Evolutionary conservation across 306 rosid species (phyloP).

Genomic region (Medicago arabica): DNA sequence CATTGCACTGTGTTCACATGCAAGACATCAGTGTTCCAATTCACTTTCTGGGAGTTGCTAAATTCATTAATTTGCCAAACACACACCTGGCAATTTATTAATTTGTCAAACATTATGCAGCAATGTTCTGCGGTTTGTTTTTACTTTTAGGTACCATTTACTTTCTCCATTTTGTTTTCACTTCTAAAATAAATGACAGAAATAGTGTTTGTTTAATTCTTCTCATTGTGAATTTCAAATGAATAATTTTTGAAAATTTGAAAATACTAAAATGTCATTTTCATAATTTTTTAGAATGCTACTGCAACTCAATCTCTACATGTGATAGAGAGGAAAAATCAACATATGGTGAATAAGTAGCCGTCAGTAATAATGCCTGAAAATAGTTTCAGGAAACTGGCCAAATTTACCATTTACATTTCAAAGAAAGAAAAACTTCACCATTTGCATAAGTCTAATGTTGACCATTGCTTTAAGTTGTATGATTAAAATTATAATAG

Average conservation of each 20-base stretch:
- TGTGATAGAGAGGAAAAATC: neutral
- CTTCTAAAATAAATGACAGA: neutral
- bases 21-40: conserved; percentile 17
- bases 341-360: neutral
- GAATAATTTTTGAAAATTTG: neutral
- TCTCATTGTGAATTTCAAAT: neutral
- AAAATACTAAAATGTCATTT: neutral
- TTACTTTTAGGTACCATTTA: neutral
- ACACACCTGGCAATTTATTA: neutral
- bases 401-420: neutral
- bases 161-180: neutral
- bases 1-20: conserved; percentile 17
- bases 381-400: neutral
- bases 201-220: neutral
- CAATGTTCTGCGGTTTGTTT: neutral
- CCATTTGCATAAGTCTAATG: neutral
- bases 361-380: neutral
- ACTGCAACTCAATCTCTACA: neutral
- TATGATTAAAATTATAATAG: neutral
- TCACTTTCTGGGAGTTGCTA: conserved; percentile 21
- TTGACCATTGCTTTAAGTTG: neutral
- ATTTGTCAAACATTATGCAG: conserved; percentile 1
- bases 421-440: neutral
- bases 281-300: neutral
- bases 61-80: conserved; percentile 15